Conservation (phyloP, 305 asterid species). For the Striga hermonthica region DNA sequence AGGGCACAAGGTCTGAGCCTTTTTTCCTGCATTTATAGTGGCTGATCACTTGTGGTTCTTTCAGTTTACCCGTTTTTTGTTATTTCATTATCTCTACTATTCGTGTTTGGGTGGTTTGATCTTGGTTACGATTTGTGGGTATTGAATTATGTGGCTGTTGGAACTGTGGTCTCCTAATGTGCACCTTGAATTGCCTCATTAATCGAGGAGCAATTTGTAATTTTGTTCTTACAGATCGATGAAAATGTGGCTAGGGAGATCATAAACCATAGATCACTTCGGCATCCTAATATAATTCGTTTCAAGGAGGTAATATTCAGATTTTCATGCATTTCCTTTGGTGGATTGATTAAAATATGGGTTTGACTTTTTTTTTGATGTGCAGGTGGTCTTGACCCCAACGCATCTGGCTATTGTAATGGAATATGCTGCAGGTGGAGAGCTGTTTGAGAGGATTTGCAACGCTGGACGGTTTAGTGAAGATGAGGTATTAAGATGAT, state of each 20-base stretch:
- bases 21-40: constrained; percentile 11
- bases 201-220: constrained; percentile 8
- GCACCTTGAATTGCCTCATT: background rate
- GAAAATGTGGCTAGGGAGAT: constrained; percentile 76
- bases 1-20: constrained; percentile 80
- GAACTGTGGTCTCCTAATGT: constrained; percentile 16
- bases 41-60: background rate
- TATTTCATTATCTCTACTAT: background rate
- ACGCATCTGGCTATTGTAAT: constrained; percentile 96
- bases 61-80: background rate
- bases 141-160: constrained; percentile 14
- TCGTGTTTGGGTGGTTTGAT: background rate
- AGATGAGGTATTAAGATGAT: constrained; percentile 62
- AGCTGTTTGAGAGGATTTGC: constrained; percentile 95
- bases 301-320: constrained; percentile 55
- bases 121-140: constrained; percentile 10
- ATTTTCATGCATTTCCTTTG: constrained; percentile 22
- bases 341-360: background rate
- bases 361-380: constrained; percentile 30
- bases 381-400: constrained; percentile 84
- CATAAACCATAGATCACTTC: constrained; percentile 69
- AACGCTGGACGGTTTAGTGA: constrained; percentile 98
- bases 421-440: constrained; percentile 99
- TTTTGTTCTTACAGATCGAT: constrained; percentile 48
- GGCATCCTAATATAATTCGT: constrained; percentile 67